A percentile compares a stretch with the other conserved stretches of the same genome.
Conservation (phyloP, 164 flowering plant genomes). For the Sextonia rubra region DNA sequence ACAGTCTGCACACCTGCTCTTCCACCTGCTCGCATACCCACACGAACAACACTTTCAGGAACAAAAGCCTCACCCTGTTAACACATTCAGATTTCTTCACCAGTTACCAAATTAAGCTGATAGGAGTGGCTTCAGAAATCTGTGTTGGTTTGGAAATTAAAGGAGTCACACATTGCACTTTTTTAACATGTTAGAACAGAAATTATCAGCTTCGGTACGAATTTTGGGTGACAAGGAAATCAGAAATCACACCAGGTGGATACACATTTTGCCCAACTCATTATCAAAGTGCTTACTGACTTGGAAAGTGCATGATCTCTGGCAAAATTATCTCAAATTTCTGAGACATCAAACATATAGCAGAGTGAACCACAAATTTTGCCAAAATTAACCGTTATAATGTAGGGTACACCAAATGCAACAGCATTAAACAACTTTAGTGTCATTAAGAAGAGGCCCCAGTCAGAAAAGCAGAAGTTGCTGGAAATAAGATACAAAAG, state of each 20-base stretch:
- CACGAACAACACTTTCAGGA: constrained; percentile 73
- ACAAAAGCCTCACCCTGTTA: constrained; percentile 89
- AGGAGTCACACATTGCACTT: no score
- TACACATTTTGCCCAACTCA: neutral
- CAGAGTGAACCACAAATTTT: neutral
- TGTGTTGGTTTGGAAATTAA: no score
- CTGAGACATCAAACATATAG: no score
- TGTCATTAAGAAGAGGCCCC: neutral
- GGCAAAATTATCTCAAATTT: neutral
- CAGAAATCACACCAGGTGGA: neutral
- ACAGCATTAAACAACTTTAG: neutral
- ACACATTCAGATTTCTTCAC: neutral
- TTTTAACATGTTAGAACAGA: no score
- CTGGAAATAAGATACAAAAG: neutral
- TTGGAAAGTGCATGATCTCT: neutral
- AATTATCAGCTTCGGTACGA: neutral
- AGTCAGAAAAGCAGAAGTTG: neutral
- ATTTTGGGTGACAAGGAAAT: neutral
- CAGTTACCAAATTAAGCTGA: no score
- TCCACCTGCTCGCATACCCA: constrained; percentile 60
- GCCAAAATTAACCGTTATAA: no score
- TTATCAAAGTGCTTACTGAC: neutral
- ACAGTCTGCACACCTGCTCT: constrained; percentile 66
- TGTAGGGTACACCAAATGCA: neutral
- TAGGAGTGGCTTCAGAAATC: no score